phyloP scores from a whole-genome alignment of 225 moss, liverwort and hornwort genomes.

The Rhytidiadelphus loreus region DNA sequence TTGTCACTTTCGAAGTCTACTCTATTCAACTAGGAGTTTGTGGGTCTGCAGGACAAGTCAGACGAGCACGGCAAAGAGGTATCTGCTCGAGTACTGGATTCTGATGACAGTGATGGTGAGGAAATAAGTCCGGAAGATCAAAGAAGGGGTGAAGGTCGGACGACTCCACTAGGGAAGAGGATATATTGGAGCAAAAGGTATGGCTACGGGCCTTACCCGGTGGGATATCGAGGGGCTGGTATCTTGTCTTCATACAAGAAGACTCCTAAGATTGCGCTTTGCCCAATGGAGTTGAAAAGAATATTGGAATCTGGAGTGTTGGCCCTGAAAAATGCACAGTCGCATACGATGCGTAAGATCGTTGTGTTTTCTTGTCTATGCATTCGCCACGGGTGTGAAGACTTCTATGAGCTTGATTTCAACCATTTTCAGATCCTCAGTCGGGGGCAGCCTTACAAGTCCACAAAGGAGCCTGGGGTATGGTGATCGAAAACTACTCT shows the following conservation, averaged over 20 bases:
- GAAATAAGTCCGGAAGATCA: slow-evolving; percentile 37
- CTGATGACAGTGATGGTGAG: slow-evolving; percentile 40
- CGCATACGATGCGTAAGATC: slow-evolving; percentile 89
- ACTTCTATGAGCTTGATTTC: slow-evolving; percentile 75
- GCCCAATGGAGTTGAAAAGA: slow-evolving; percentile 68
- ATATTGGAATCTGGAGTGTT: slow-evolving; percentile 80
- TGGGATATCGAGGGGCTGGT: slow-evolving; percentile 52
- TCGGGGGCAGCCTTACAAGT: slow-evolving; percentile 60
- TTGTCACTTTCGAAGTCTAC: neutral
- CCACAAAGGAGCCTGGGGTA: slow-evolving; percentile 80
- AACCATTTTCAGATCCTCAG: slow-evolving; percentile 61
- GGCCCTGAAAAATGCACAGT: slow-evolving; percentile 74
- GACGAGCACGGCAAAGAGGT: slow-evolving; percentile 30
- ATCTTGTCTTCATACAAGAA: slow-evolving; percentile 58
- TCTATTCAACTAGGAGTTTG: neutral
- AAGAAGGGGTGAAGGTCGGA: slow-evolving; percentile 48
- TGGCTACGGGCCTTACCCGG: slow-evolving; percentile 50
- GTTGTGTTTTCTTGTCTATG: slow-evolving; percentile 78
- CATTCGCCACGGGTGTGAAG: slow-evolving; percentile 87
- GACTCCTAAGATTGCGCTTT: slow-evolving; percentile 66
- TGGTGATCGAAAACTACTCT: slow-evolving; percentile 6
- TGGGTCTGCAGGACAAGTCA: slow-evolving; percentile 29
- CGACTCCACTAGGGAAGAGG: slow-evolving; percentile 39
- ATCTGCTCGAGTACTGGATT: slow-evolving; percentile 32
- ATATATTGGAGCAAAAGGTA: slow-evolving; percentile 41